Evolutionary conservation across 306 rosid genomes (phyloP).

Genomic region (Vicia faba): DNA sequence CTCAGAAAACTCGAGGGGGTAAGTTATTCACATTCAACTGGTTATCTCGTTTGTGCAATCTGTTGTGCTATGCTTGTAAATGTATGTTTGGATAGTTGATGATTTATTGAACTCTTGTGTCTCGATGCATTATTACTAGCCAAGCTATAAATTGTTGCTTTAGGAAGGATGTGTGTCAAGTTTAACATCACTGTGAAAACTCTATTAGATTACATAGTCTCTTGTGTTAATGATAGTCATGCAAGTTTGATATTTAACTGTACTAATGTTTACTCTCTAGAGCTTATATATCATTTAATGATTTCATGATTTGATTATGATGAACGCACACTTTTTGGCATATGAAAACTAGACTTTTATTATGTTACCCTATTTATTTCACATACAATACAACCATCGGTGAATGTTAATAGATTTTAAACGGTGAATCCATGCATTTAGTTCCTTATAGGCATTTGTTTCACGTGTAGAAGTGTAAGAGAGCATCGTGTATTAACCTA

Average conservation of each 20-base stretch:
- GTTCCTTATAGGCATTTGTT: slow-evolving; percentile 5
- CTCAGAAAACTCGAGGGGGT: slow-evolving; percentile 7
- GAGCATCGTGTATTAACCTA: background rate
- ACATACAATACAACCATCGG: background rate
- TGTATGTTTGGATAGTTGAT: background rate
- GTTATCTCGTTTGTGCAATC: slow-evolving; percentile 6
- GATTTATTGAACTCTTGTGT: background rate
- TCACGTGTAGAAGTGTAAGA: slow-evolving; percentile 1
- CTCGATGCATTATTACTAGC: background rate
- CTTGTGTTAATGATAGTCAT: too few relatives aligned
- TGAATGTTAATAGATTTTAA: slow-evolving; percentile 5
- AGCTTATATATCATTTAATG: background rate
- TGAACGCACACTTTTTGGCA: background rate
- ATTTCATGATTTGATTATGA: slow-evolving; percentile 33
- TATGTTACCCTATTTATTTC: slow-evolving; percentile 21
- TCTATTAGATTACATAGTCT: too few relatives aligned
- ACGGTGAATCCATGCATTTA: slow-evolving; percentile 12
- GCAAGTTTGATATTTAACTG: slow-evolving; percentile 7
- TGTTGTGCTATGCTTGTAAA: slow-evolving; percentile 6
- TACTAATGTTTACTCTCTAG: background rate
- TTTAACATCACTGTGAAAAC: background rate
- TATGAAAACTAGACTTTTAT: background rate
- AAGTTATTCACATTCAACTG: slow-evolving; percentile 27
- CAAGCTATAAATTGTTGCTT: background rate
- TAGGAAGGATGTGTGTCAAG: background rate